These are phyloP conservation scores for Fusarium acutatum DNA, from an alignment of 2,329 filamentous ascomycete species.

Conservation along the genomic window DNA sequence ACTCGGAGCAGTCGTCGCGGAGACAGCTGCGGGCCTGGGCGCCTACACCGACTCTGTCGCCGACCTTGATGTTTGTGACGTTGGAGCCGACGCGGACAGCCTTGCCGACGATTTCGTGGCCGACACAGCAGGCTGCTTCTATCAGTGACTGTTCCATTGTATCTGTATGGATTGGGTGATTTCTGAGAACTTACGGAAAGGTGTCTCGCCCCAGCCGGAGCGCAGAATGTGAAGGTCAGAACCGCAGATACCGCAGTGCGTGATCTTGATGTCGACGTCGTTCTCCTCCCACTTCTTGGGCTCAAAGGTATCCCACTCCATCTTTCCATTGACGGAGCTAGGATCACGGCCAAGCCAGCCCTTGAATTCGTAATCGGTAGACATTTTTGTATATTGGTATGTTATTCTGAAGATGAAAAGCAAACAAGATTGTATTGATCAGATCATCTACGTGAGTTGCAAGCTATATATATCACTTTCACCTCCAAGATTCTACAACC, in stretches of 20 bases:
- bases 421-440: background rate
- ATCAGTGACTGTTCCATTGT: slow-evolving; percentile 21
- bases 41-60: slow-evolving; percentile 71
- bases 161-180: background rate
- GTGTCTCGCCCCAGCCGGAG: slow-evolving; percentile 57
- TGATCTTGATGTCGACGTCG: slow-evolving; percentile 70
- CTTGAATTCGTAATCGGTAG: slow-evolving; percentile 57
- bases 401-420: too few relatives aligned
- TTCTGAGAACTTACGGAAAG: slow-evolving; percentile 46
- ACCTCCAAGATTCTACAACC: background rate
- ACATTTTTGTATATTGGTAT: too few relatives aligned
- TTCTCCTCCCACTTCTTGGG: slow-evolving; percentile 71
- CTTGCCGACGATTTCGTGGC: slow-evolving; percentile 72
- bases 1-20: slow-evolving; percentile 51
- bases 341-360: slow-evolving; percentile 59
- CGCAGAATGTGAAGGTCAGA: slow-evolving; percentile 66
- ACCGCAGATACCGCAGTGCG: slow-evolving; percentile 72
- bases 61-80: slow-evolving; percentile 60
- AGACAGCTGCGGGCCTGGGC: slow-evolving; percentile 67
- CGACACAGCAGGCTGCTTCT: slow-evolving; percentile 59
- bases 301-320: slow-evolving; percentile 63
- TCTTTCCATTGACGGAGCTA: slow-evolving; percentile 56
- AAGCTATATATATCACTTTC: background rate
- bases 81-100: slow-evolving; percentile 62
- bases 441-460: background rate